A percentile compares a stretch with the other conserved stretches of the same genome.
These are phyloP conservation scores for Entomortierella parvispora DNA, from an alignment of 192 early-diverging fungal genomes.

Conservation along the genomic window DNA sequence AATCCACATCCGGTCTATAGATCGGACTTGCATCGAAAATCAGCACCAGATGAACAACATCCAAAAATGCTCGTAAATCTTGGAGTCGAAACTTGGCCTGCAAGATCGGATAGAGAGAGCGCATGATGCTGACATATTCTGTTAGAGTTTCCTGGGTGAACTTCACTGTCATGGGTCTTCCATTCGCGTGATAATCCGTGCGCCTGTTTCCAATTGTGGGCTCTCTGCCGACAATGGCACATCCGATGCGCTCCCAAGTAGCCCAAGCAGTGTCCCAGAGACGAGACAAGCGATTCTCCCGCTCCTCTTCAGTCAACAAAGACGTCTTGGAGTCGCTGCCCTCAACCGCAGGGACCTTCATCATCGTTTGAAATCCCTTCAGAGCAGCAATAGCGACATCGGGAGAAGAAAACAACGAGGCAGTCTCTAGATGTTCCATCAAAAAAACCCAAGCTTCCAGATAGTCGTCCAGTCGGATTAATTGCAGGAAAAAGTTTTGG, in stretches of 20 bases:
- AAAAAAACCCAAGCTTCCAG: constrained; percentile 75
- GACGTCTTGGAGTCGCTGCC: not conserved
- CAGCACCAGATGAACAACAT: constrained; percentile 63
- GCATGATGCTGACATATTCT: constrained; percentile 68
- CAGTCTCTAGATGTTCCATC: constrained; percentile 78
- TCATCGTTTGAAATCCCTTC: constrained; percentile 73
- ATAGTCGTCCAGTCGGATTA: constrained; percentile 72
- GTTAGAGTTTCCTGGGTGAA: constrained; percentile 83
- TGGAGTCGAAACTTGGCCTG: constrained; percentile 58
- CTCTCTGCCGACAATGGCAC: constrained; percentile 59
- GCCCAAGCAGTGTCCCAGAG: constrained; percentile 75
- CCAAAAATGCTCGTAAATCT: constrained; percentile 62
- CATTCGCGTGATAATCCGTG: constrained; percentile 31
- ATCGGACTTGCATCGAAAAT: constrained; percentile 71
- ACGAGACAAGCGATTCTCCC: constrained; percentile 29
- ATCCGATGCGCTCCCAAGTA: constrained; percentile 80
- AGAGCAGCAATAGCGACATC: constrained; percentile 83
- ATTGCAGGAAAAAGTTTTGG: constrained; percentile 68
- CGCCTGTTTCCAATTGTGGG: constrained; percentile 15
- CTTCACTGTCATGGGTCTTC: constrained; percentile 30
- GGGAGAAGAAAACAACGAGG: constrained; percentile 70
- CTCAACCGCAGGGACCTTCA: constrained; percentile 39
- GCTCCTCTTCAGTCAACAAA: constrained; percentile 17
- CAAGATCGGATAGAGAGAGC: constrained; percentile 70
- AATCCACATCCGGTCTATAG: constrained; percentile 67